Base-by-base conservation (phyloP, 2,329 filamentous ascomycete species). In the Boeremia exigua region DNA sequence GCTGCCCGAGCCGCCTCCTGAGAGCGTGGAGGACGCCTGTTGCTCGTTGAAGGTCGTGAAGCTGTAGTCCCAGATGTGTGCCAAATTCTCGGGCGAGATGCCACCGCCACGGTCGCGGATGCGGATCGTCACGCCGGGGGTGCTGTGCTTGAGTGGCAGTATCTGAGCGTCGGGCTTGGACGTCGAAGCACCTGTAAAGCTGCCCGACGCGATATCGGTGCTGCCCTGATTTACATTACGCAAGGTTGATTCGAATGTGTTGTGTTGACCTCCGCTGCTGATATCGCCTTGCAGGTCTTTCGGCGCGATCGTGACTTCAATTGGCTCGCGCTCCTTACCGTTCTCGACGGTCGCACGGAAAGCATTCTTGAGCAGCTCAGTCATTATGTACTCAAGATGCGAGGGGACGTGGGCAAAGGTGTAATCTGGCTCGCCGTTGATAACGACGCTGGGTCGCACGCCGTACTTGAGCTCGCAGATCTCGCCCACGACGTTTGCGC, bases 391-490 rank as follows among this genome's bases (percentile, higher is more conserved):
- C 77, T 98, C 94, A 23, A 99, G 84, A 75, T 99, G 95, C 74
- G 96, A 95, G 12, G 95, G 95, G 8, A 99, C 88, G 70, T 96
- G 95, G 17, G 94, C 92, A 71, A 99, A 96, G 0, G 87, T 88
- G n/a, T 93, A 92, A 47, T 90, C 88, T 0, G 90, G 88, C 72
- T 96, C 89, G 61, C 95, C 95, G 63, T 93, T 90, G 67, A 99
- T 89, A 42, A 88, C 79, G 68, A 96, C 83, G 2, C 83, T 84
- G 0, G 95, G 95, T 0, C 95, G 86, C 1, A 96, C 87, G 47
- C 95, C 95, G 71, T 99, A 99, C 59, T 95, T 94, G 32, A 97
- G 84, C 80, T 98, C 95, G 79, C 94, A 98, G 58, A 98, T 96
- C 70, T 98, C 95, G 34, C 91, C 91, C 0, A 99, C 95, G 59